phyloP scores from a whole-genome alignment of 2,329 filamentous ascomycete species.

The Coniochaeta ligniaria region DNA sequence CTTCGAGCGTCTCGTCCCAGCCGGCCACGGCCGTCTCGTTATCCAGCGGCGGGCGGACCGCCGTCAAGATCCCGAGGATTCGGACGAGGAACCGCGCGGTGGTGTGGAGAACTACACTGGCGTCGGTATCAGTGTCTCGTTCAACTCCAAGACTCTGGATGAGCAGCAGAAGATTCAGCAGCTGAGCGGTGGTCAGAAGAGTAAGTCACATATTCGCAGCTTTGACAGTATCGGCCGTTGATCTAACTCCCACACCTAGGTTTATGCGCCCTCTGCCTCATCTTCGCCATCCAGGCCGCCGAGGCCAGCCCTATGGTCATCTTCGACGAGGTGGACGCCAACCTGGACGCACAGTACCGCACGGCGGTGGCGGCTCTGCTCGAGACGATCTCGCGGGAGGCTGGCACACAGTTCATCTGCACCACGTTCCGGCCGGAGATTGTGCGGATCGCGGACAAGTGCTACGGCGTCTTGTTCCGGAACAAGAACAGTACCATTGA shows the following conservation, averaged over 20 bases:
- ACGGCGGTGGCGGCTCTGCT: conserved; percentile 91
- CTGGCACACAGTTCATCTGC: conserved; percentile 83
- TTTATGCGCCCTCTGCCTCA: conserved; percentile 91
- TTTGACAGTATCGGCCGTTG: neutral
- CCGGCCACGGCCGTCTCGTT: conserved; percentile 82
- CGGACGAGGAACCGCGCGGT: conserved; percentile 60
- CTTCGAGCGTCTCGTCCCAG: conserved; percentile 91
- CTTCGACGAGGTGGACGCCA: conserved; percentile 98
- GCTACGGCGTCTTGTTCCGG: conserved; percentile 89
- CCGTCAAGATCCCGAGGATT: conserved; percentile 52
- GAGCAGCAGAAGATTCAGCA: conserved; percentile 98
- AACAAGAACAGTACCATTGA: conserved; percentile 95
- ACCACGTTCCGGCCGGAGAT: conserved; percentile 98
- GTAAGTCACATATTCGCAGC: conserved; percentile 39
- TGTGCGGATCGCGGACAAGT: conserved; percentile 90
- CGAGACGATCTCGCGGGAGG: conserved; percentile 64
- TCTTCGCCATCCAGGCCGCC: conserved; percentile 97
- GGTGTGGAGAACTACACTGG: conserved; percentile 92
- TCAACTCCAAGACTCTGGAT: conserved; percentile 92
- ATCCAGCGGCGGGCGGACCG: conserved; percentile 87
- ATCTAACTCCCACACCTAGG: conserved; percentile 31
- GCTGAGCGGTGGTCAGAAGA: conserved; percentile 95
- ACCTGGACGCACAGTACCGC: conserved; percentile 94
- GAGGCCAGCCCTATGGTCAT: conserved; percentile 98
- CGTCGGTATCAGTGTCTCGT: conserved; percentile 93